Base-by-base conservation (phyloP, 2,329 filamentous ascomycete species). In the Reticulascus tulasneorum region DNA sequence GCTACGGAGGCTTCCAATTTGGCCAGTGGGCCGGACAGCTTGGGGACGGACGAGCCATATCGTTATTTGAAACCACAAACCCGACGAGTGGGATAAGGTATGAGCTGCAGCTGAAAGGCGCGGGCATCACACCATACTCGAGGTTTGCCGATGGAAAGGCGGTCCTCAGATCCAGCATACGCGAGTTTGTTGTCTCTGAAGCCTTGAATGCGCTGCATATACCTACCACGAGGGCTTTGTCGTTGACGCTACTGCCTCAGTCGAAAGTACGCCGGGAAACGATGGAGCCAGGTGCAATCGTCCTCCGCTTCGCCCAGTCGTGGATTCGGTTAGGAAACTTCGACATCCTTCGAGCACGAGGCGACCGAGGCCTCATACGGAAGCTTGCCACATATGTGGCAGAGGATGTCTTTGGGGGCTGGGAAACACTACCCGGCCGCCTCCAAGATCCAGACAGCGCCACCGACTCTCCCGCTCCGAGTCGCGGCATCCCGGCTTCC, bases 301-400 rank as follows among this genome's bases (percentile, higher is more conserved):
- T 98, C 10, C 76, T 87, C 19, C 79, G 93, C 9, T 96, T 96
- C 54, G 93, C 93, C 1, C 81, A 95, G 58, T 84, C 77, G 13
- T 98, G 93, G 93, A 63, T 98, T 29, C 76, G 93, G 17, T 79
- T 98, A 33, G 93, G 93, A n/a, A 97, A 84, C 15, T 98, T 98
- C 55, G 94, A 98, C 52, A 74, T 98, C n/a, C 73, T 90, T 8
- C 79, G 89, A 24, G 82, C 84, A 5, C 75, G 93, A 15, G 86
- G 86, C 21, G 89, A 98, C 48, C 73, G 90, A 15, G 72, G 71
- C 9, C 63, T 93, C 25, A 79, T 91, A 15, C 72, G 89, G 7
- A 76, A 77, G 45, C 66, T 96, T 9, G 81, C 87, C 5, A 86
- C 83, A 8, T 97, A 94, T 54, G 75, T 89, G 3, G 89, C 86